These are phyloP conservation scores for Lodderomyces pseudojiufengensis DNA, from an alignment of 1,139 yeast genomes.

Conservation along the genomic window DNA sequence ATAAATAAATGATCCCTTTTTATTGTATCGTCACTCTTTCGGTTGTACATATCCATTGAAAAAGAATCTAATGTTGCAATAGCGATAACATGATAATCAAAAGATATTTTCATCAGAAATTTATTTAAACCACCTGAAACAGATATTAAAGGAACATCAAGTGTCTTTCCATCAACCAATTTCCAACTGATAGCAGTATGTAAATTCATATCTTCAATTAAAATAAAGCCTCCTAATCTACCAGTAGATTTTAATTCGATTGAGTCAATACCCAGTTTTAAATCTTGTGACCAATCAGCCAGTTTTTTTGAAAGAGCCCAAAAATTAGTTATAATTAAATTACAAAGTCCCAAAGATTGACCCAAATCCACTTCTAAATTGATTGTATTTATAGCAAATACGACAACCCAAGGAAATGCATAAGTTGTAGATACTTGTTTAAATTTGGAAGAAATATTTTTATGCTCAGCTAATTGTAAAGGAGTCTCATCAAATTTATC, in stretches of 20 bases:
- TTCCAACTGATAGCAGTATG: conserved; percentile 76
- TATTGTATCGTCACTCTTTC: conserved; percentile 45
- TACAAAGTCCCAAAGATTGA: conserved; percentile 69
- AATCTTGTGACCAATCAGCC: conserved; percentile 67
- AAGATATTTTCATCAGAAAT: conserved; percentile 58
- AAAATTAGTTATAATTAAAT: conserved; percentile 50
- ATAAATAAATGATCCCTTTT: conserved; percentile 63
- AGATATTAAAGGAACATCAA: conserved; percentile 66
- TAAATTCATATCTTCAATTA: conserved; percentile 46
- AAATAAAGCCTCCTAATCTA: conserved; percentile 70
- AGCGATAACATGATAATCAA: conserved; percentile 83
- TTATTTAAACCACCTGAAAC: conserved; percentile 55
- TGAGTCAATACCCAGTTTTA: conserved; percentile 57
- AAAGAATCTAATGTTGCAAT: conserved; percentile 52
- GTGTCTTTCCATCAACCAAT: conserved; percentile 33
- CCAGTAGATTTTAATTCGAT: conserved; percentile 63
- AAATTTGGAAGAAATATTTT: conserved; percentile 49
- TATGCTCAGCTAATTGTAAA: conserved; percentile 25
- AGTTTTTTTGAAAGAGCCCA: conserved; percentile 73
- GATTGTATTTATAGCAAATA: conserved; percentile 52
- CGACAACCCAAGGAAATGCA: conserved; percentile 74
- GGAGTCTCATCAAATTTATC: conserved; percentile 2
- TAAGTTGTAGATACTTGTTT: conserved; percentile 60
- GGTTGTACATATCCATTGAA: conserved; percentile 63
- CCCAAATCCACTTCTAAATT: conserved; percentile 71